Evolutionary conservation across 139 green algal genomes (phyloP).

Genomic region (Chlorella sorokiniana): DNA sequence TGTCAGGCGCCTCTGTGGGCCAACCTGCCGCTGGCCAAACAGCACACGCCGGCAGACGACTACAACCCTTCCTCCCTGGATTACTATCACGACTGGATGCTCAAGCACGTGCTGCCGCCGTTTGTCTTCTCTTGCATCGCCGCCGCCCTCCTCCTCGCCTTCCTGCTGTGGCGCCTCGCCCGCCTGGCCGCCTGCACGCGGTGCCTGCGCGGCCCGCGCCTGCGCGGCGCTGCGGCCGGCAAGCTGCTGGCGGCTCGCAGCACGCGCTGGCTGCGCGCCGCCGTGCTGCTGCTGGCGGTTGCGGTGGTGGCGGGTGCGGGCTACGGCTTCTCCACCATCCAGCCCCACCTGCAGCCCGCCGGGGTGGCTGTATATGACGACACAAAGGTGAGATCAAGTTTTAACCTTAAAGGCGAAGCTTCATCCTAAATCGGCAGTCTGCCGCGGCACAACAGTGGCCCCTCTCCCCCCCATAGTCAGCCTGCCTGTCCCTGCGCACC

Average conservation of each 20-base stretch:
- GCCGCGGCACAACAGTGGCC: background rate
- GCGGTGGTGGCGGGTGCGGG: background rate
- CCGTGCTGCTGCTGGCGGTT: background rate
- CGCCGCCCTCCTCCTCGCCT: background rate
- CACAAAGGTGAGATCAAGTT: background rate
- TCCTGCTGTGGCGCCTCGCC: background rate
- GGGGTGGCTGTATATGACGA: background rate
- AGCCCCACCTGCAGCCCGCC: background rate
- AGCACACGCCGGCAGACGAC: background rate
- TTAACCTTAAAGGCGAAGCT: background rate
- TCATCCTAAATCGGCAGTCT: background rate
- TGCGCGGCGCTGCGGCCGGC: background rate
- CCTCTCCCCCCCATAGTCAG: no score
- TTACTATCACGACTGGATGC: slow-evolving; percentile 2
- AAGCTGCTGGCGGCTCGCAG: background rate
- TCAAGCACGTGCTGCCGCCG: background rate
- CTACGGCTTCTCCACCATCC: slow-evolving; percentile 10
- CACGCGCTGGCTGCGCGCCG: slow-evolving; percentile 2
- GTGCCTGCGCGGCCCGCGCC: slow-evolving; percentile 8
- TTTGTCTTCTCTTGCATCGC: slow-evolving; percentile 9
- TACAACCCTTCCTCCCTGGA: background rate
- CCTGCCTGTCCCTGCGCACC: no score
- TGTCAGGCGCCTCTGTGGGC: slow-evolving; percentile 9
- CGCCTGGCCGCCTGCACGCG: background rate
- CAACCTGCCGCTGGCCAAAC: slow-evolving; percentile 9